A percentile compares a stretch with the other conserved stretches of the same genome.
phyloP scores from a whole-genome alignment of 1,284 basidiomycete species.

The Trichosporon ovoides region DNA sequence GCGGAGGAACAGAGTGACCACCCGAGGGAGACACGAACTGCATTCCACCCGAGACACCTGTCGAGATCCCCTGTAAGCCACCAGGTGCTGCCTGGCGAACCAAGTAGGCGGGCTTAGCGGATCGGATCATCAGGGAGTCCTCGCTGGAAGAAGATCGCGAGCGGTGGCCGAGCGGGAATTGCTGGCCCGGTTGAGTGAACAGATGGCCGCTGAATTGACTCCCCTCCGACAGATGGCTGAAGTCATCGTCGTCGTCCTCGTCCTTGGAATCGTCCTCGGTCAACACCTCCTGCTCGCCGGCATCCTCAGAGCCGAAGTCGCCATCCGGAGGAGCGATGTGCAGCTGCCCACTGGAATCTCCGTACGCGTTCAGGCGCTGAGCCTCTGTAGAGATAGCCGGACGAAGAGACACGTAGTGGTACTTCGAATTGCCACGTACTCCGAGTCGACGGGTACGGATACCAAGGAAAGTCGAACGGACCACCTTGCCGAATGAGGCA shows the following conservation, averaged over 20 bases:
- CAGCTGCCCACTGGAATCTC: conserved; percentile 47
- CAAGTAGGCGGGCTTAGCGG: conserved; percentile 16
- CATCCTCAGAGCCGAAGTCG: conserved; percentile 18
- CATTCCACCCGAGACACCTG: conserved; percentile 4
- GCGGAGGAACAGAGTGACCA: conserved; percentile 18
- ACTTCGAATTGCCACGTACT: conserved; percentile 70
- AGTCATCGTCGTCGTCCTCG: conserved; percentile 36
- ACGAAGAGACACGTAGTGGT: conserved; percentile 57
- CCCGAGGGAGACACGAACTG: conserved; percentile 3
- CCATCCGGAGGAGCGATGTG: conserved; percentile 22
- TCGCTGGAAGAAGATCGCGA: conserved; percentile 15
- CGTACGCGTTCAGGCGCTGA: conserved; percentile 82
- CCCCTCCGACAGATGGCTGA: conserved; percentile 16
- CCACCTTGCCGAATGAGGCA: conserved; percentile 87
- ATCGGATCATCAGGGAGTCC: conserved; percentile 11
- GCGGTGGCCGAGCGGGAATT: conserved; percentile 11
- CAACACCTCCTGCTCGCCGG: conserved; percentile 16
- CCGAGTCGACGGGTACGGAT: conserved; percentile 89
- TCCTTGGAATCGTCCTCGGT: conserved; percentile 27
- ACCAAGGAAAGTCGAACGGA: conserved; percentile 81
- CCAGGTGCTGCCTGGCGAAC: conserved; percentile 2
- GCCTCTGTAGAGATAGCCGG: conserved; percentile 80
- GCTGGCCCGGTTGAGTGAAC: conserved; percentile 2
- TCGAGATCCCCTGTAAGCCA: not conserved
- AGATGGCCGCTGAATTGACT: conserved; percentile 4